A percentile compares a stretch with the other conserved stretches of the same genome.
Evolutionary conservation across 768 basidiomycete genomes (phyloP).

Genomic region (Guyanaporus albipodus): DNA sequence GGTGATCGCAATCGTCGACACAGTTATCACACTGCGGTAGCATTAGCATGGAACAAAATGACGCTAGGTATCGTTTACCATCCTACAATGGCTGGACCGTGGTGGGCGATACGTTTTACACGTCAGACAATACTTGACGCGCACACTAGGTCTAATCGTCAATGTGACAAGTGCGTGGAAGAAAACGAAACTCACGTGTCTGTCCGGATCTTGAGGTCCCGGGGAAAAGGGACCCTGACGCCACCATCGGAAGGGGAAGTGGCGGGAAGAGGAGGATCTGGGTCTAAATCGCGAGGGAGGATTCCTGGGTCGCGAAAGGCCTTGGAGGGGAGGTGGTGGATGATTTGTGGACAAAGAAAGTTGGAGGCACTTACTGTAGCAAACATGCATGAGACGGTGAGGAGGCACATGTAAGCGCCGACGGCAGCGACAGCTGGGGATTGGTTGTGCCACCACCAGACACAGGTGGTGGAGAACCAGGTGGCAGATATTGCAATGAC

Average conservation of each 20-base stretch:
- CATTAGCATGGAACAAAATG: constrained; percentile 1
- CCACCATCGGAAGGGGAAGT: constrained; percentile 61
- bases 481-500: constrained; percentile 66
- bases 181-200: constrained; percentile 56
- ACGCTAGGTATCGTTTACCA: constrained; percentile 45
- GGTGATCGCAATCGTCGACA: constrained; percentile 92
- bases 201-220: constrained; percentile 74
- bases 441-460: constrained; percentile 84
- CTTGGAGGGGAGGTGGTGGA: constrained; percentile 30
- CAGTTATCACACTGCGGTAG: constrained; percentile 85
- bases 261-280: constrained; percentile 72
- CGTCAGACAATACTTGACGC: constrained; percentile 91
- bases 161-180: background rate
- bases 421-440: constrained; percentile 67
- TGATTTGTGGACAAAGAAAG: background rate
- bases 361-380: constrained; percentile 53
- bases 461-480: constrained; percentile 87
- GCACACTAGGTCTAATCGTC: constrained; percentile 49
- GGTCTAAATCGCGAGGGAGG: constrained; percentile 83
- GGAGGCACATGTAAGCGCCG: constrained; percentile 57
- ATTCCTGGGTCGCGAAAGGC: constrained; percentile 86
- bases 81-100: constrained; percentile 91
- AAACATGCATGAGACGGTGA: constrained; percentile 74
- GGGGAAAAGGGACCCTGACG: constrained; percentile 62
- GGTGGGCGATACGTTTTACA: constrained; percentile 93